Conservation (phyloP, 2,329 filamentous ascomycete genomes). For the Sphaerostilbella broomeana region DNA sequence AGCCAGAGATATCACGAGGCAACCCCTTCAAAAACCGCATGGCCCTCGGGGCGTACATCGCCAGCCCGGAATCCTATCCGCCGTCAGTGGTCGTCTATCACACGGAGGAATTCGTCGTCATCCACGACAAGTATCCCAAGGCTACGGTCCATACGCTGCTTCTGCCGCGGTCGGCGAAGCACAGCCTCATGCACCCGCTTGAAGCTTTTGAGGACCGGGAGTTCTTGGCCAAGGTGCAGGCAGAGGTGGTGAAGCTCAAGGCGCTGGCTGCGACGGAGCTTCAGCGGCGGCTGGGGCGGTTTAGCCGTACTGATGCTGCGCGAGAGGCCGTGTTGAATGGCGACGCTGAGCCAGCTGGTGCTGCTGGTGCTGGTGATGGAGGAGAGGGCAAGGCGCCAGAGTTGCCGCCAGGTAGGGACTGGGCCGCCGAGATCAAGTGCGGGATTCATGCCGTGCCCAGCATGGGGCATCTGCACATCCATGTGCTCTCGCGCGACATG, state of each 20-base stretch:
- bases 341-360: slow-evolving; percentile 37
- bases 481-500: slow-evolving; percentile 78
- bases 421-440: slow-evolving; percentile 63
- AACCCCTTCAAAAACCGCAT: slow-evolving; percentile 45
- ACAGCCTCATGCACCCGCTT: slow-evolving; percentile 64
- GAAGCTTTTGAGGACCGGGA: slow-evolving; percentile 63
- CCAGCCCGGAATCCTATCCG: slow-evolving; percentile 54
- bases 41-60: slow-evolving; percentile 61
- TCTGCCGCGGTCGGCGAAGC: slow-evolving; percentile 63
- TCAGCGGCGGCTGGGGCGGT: slow-evolving; percentile 57
- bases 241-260: slow-evolving; percentile 56
- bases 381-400: slow-evolving; percentile 17
- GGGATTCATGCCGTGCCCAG: slow-evolving; percentile 84
- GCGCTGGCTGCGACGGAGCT: slow-evolving; percentile 68
- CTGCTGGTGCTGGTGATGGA: neutral
- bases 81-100: slow-evolving; percentile 57
- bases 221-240: slow-evolving; percentile 60
- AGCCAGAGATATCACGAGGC: slow-evolving; percentile 16
- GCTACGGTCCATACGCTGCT: slow-evolving; percentile 77
- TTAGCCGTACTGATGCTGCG: slow-evolving; percentile 55
- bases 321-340: slow-evolving; percentile 63
- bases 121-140: slow-evolving; percentile 84
- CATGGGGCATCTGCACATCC: slow-evolving; percentile 89
- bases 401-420: slow-evolving; percentile 70
- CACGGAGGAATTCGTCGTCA: slow-evolving; percentile 62